Evolutionary conservation across 257 asterid genomes (phyloP), one percentile per base, ranked within the genome.

Genomic region (Fraxinus pennsylvanica): DNA sequence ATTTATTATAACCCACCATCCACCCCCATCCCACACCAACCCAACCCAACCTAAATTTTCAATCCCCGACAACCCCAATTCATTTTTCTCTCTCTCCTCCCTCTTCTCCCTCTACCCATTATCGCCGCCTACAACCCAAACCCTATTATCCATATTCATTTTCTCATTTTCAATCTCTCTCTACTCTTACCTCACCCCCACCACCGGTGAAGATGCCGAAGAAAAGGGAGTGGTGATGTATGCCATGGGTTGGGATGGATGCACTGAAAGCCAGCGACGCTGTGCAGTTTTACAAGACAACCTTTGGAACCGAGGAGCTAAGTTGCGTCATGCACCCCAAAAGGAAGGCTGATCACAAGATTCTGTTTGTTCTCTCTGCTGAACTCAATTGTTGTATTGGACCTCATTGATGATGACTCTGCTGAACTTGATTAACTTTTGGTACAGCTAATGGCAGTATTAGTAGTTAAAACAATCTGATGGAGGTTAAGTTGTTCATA

Each of bases 261-360:
- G 93, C 91, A 0, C 86, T 91, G 6, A 90, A 89, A 79, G 96
- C 91, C 0, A 86, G 25, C 81, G 98, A 93, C 36, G 98, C 98
- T 67, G 91, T 93, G 22, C 75, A 63, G 89, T 93, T 95, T 85
- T 93, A 83, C 89, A 95, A 93, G 86, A 77, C 81, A 57, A 98
- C 98, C 25, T 95, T 95, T 35, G 97, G 98, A 14, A 96, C 97
- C 36, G 96, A 89, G 89, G 99, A 93, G 83, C 83, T 90, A 33
- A 80, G 76, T 82, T 97, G 99, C 73, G 87, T 80, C 54, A 81
- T 68, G 78, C 86, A 89, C 38, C 81, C 93, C 0, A 90, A 25
- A 25, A 25, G 27, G 27, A 25, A 25, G 27, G 27, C 27, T 25
- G 27, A 25, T 25, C 27, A 25, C 86, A 98, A 95, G 81, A 72